Evolutionary conservation across 495 filamentous ascomycete species (phyloP).

Genomic region (Elasticomyces elasticus): DNA sequence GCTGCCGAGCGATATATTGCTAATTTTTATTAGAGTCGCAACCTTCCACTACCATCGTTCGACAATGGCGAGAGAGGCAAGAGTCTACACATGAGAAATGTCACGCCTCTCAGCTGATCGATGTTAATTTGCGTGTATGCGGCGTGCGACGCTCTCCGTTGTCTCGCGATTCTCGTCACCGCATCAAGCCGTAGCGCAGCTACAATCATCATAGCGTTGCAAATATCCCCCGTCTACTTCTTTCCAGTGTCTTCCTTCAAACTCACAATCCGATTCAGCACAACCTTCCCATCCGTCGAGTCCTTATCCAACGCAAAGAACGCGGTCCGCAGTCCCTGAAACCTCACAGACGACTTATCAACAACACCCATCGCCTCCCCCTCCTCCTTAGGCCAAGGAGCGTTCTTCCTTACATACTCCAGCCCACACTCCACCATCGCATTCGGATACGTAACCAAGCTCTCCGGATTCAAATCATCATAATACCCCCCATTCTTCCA

Average conservation of each 20-base stretch:
- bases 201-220: too few species aligned
- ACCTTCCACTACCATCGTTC: too few species aligned
- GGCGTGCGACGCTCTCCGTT: too few species aligned
- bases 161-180: too few species aligned
- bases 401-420: conserved; percentile 59
- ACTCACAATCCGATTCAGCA: conserved; percentile 86
- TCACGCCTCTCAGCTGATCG: too few species aligned
- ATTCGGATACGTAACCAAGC: conserved; percentile 63
- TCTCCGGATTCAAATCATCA: conserved; percentile 75
- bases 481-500: conserved; percentile 61
- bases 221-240: too few species aligned
- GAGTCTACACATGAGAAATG: too few species aligned
- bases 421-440: conserved; percentile 82
- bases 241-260: conserved; percentile 84
- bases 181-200: too few species aligned
- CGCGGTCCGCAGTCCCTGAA: conserved; percentile 84
- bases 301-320: conserved; percentile 83
- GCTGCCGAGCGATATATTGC: too few species aligned
- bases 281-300: conserved; percentile 50
- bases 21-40: too few species aligned
- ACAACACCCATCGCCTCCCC: conserved; percentile 31
- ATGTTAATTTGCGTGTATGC: too few species aligned
- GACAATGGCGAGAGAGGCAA: too few species aligned
- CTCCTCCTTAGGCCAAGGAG: conserved; percentile 74
- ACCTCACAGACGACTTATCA: conserved; percentile 58